phyloP scores from a whole-genome alignment of 352 stramenopile species.

The Globisporangium cylindrosporum region DNA sequence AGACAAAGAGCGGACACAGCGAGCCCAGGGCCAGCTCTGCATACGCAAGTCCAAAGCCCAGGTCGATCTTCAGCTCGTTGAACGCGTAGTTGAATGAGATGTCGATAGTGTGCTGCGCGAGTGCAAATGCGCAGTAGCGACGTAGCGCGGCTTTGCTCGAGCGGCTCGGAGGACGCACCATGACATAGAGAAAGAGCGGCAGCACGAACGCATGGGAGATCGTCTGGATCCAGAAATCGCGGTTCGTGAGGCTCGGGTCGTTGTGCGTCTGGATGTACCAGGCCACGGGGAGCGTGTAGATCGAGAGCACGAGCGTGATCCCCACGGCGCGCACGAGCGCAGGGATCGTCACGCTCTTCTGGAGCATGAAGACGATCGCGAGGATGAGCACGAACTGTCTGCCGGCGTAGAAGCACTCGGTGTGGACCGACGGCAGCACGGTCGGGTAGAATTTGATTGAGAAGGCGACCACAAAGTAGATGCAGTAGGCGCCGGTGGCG shows the following conservation, averaged over 20 bases:
- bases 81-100: conserved; percentile 30
- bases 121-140: conserved; percentile 33
- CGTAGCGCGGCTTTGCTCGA: conserved; percentile 28
- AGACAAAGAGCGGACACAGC: conserved; percentile 19
- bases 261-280: conserved; percentile 13
- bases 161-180: conserved; percentile 22
- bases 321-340: conserved; percentile 32
- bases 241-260: too few relatives aligned
- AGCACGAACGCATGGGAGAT: conserved; percentile 19
- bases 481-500: conserved; percentile 11
- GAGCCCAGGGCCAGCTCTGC: conserved; percentile 19
- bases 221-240: conserved; percentile 13
- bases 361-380: conserved; percentile 9
- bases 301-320: conserved; percentile 31
- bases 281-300: conserved; percentile 36
- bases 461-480: conserved; percentile 9
- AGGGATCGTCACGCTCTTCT: conserved; percentile 34
- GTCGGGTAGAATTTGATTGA: conserved; percentile 1
- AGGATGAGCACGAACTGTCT: conserved; percentile 12
- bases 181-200: conserved; percentile 26
- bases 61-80: conserved; percentile 17
- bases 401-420: conserved; percentile 31
- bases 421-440: background rate
- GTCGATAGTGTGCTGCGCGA: conserved; percentile 30
- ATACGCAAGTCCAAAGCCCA: conserved; percentile 30